A percentile compares a stretch with the other conserved stretches of the same genome.
These are phyloP conservation scores for Chalara sp. DNA, from an alignment of 2,329 filamentous ascomycete species.

Conservation along the genomic window DNA sequence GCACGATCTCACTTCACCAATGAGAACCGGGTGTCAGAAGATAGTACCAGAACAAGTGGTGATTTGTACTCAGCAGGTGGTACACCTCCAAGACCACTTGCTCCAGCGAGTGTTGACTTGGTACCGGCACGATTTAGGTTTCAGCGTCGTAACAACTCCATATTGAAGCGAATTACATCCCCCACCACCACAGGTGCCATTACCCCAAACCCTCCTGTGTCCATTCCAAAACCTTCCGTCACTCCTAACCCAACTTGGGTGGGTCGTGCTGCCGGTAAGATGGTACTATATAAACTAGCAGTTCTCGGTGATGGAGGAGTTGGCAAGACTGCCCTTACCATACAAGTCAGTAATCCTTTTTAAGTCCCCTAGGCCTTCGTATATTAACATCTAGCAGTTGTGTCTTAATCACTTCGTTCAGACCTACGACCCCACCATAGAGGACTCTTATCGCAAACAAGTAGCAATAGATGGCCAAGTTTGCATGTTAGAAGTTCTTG, in stretches of 20 bases:
- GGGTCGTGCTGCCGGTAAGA: constrained; percentile 54
- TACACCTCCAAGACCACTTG: too few species aligned
- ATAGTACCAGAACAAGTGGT: too few species aligned
- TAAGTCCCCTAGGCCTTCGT: constrained; percentile 53
- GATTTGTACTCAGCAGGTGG: too few species aligned
- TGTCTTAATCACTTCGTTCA: constrained; percentile 8
- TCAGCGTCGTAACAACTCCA: not conserved
- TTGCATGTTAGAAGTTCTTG: constrained; percentile 95
- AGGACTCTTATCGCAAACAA: constrained; percentile 83
- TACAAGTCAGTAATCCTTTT: constrained; percentile 95
- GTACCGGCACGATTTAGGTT: too few species aligned
- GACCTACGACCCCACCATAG: constrained; percentile 76
- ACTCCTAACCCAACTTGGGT: too few species aligned
- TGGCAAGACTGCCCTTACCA: constrained; percentile 88
- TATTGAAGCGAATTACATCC: not conserved
- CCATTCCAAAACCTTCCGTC: too few species aligned
- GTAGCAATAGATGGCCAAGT: constrained; percentile 91
- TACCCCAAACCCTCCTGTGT: too few species aligned
- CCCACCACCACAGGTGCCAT: too few species aligned
- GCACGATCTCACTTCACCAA: not conserved
- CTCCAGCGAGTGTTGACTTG: too few species aligned
- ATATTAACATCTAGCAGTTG: not conserved
- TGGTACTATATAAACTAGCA: constrained; percentile 94
- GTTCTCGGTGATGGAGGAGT: constrained; percentile 91
- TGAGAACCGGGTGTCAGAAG: not conserved